Percentiles rank a stretch among this genome's conserved stretches.
phyloP scores from a whole-genome alignment of 1,139 yeast genomes.

The Wickerhamomyces sp. region DNA sequence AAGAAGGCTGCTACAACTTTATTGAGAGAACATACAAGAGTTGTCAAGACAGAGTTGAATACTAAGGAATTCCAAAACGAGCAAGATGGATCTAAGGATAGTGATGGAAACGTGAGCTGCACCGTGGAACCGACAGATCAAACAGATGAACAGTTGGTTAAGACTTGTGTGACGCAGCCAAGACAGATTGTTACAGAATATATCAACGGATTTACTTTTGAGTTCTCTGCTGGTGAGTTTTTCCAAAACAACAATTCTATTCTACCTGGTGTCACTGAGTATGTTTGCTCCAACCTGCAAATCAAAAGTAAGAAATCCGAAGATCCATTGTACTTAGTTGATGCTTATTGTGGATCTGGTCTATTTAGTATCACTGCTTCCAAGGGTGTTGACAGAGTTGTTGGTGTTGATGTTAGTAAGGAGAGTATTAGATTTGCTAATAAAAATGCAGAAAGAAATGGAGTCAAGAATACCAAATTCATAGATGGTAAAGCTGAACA shows the following conservation, averaged over 20 bases:
- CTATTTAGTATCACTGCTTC: slow-evolving; percentile 86
- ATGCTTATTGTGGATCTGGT: slow-evolving; percentile 98
- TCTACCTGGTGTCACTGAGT: slow-evolving; percentile 72
- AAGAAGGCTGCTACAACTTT: slow-evolving; percentile 86
- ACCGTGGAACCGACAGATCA: slow-evolving; percentile 22
- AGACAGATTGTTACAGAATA: slow-evolving; percentile 79
- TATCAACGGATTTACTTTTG: slow-evolving; percentile 69
- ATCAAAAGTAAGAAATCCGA: slow-evolving; percentile 39
- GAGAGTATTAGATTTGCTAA: slow-evolving; percentile 88
- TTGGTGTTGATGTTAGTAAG: slow-evolving; percentile 93
- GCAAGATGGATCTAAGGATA: slow-evolving; percentile 42
- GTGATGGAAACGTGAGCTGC: slow-evolving; percentile 28
- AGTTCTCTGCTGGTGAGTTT: slow-evolving; percentile 90
- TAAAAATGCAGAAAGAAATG: slow-evolving; percentile 71
- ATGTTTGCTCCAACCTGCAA: slow-evolving; percentile 67
- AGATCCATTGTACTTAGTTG: slow-evolving; percentile 62
- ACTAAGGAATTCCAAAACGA: slow-evolving; percentile 31
- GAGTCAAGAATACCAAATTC: slow-evolving; percentile 72
- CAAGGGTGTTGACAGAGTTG: slow-evolving; percentile 68
- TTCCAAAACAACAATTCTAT: slow-evolving; percentile 95
- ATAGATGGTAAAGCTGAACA: slow-evolving; percentile 91
- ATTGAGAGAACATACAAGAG: slow-evolving; percentile 69
- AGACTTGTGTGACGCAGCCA: slow-evolving; percentile 55
- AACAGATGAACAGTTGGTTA: slow-evolving; percentile 27
- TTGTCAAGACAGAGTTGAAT: slow-evolving; percentile 25